phyloP scores from a whole-genome alignment of 202 grass and related monocot genomes.

The Tripidium arundinaceum region DNA sequence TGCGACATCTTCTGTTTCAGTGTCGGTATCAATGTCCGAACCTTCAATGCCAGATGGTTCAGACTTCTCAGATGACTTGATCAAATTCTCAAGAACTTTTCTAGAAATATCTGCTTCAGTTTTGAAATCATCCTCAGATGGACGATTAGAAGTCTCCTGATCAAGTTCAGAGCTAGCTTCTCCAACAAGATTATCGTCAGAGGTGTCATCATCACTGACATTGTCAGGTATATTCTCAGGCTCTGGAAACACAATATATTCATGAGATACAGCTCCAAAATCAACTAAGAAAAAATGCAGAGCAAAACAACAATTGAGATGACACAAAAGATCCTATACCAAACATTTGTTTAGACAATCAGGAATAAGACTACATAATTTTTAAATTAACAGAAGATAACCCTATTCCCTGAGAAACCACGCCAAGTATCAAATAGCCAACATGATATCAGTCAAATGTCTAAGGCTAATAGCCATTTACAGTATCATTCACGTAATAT shows the following conservation, averaged over 20 bases:
- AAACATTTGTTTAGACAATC: background rate
- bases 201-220: constrained; percentile 48
- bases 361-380: background rate
- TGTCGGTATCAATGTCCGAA: constrained; percentile 47
- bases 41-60: constrained; percentile 39
- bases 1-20: constrained; percentile 37
- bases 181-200: constrained; percentile 52
- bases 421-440: background rate
- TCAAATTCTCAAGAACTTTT: constrained; percentile 82
- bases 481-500: constrained; percentile 5
- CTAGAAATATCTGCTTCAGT: constrained; percentile 70
- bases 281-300: constrained; percentile 19
- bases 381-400: constrained; percentile 6
- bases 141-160: constrained; percentile 35
- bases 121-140: constrained; percentile 55
- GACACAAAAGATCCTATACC: background rate
- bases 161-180: constrained; percentile 38
- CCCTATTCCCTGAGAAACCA: constrained; percentile 3
- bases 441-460: background rate
- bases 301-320: constrained; percentile 7
- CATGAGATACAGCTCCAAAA: constrained; percentile 14
- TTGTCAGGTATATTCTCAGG: constrained; percentile 30
- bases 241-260: constrained; percentile 44
- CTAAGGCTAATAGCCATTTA: background rate
- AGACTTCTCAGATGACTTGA: constrained; percentile 56